phyloP scores from a whole-genome alignment of 2,329 filamentous ascomycete genomes.

The Penicillium sp. region DNA sequence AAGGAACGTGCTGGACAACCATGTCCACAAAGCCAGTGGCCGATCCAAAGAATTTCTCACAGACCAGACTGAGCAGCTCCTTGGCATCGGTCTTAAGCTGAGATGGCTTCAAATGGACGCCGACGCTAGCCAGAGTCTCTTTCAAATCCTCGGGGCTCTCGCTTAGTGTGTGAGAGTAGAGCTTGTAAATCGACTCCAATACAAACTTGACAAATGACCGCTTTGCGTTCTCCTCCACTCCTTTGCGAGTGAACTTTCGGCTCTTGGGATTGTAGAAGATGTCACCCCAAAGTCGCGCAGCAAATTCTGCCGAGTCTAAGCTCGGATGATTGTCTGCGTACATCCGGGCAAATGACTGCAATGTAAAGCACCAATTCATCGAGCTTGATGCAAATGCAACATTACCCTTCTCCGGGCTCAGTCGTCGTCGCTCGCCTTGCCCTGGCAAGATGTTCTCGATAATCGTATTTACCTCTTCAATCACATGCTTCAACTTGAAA shows the following conservation, averaged over 20 bases:
- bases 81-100: constrained; percentile 89
- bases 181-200: constrained; percentile 94
- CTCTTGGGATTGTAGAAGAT: constrained; percentile 92
- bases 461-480: constrained; percentile 94
- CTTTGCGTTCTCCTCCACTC: constrained; percentile 73
- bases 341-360: constrained; percentile 93
- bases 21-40: constrained; percentile 93
- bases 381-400: constrained; percentile 93
- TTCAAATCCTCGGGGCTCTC: constrained; percentile 83
- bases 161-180: constrained; percentile 92
- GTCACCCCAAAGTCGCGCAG: constrained; percentile 86
- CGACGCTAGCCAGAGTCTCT: constrained; percentile 71
- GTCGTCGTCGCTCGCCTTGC: constrained; percentile 70
- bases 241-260: constrained; percentile 87
- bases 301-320: constrained; percentile 79
- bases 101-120: constrained; percentile 84
- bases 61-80: constrained; percentile 82
- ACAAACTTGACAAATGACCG: constrained; percentile 93
- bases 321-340: constrained; percentile 85
- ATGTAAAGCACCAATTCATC: constrained; percentile 95
- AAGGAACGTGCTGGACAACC: constrained; percentile 85
- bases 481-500: constrained; percentile 98
- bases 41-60: constrained; percentile 91
- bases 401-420: constrained; percentile 96
- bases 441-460: constrained; percentile 86